Percentiles rank a stretch among this genome's conserved stretches.
Evolutionary conservation across 2,329 filamentous ascomycete genomes (phyloP).

Genomic region (Metarhizium guizhouense): DNA sequence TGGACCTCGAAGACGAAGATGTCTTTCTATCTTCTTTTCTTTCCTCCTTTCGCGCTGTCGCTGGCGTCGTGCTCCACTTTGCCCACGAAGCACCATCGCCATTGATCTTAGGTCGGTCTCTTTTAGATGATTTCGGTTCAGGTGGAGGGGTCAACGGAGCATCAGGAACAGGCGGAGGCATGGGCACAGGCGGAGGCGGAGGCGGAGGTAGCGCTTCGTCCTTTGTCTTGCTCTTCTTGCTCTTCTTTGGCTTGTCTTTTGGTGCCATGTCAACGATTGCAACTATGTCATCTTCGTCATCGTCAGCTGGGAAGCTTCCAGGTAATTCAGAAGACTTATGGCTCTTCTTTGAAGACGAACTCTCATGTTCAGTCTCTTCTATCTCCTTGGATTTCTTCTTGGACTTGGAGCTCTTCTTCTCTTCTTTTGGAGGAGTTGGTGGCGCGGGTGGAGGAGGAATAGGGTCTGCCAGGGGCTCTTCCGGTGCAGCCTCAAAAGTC

Average conservation of each 20-base stretch:
- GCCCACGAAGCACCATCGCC: conserved; percentile 68
- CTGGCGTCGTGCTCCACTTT: conserved; percentile 55
- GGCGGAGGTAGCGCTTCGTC: conserved; percentile 20
- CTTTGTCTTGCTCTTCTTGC: conserved; percentile 25
- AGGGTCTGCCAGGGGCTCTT: conserved; percentile 24
- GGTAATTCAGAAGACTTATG: conserved; percentile 20
- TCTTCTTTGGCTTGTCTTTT: conserved; percentile 25
- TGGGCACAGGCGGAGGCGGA: conserved; percentile 36
- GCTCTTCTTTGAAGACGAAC: conserved; percentile 24
- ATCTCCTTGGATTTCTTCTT: conserved; percentile 30
- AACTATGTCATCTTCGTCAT: conserved; percentile 39
- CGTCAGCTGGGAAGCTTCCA: conserved; percentile 49
- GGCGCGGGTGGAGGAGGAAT: conserved; percentile 30
- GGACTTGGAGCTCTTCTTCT: conserved; percentile 24
- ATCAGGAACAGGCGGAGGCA: conserved; percentile 38
- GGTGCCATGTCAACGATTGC: conserved; percentile 43
- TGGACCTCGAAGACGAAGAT: conserved; percentile 49
- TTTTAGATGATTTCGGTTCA: conserved; percentile 55
- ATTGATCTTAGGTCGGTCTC: conserved; percentile 68
- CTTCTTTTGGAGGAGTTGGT: conserved; percentile 17
- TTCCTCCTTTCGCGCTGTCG: conserved; percentile 31
- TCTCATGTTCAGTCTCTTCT: conserved; percentile 21
- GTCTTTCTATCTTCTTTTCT: conserved; percentile 28
- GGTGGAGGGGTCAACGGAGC: conserved; percentile 40
- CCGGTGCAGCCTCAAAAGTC: conserved; percentile 40